phyloP scores from a whole-genome alignment of 2,329 filamentous ascomycete species.

The Ophiostoma angusticollis region DNA sequence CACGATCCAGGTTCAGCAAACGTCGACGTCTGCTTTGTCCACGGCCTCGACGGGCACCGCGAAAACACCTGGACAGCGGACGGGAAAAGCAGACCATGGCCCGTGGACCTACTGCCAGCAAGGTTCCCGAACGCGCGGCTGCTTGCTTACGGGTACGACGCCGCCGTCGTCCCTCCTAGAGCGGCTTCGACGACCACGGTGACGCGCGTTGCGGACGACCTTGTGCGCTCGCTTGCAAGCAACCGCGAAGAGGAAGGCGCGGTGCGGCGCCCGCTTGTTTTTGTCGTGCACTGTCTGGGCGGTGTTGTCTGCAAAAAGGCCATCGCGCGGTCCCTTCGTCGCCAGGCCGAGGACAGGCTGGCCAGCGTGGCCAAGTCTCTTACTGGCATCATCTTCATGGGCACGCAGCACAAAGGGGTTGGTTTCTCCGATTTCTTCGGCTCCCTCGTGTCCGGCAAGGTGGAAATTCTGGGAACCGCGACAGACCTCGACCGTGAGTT shows the following conservation, averaged over 20 bases:
- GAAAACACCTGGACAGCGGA: conserved; percentile 14
- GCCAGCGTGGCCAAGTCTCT: not conserved
- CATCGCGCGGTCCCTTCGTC: not conserved
- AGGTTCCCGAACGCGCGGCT: conserved; percentile 15
- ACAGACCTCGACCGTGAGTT: conserved; percentile 1
- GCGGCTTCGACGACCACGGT: not conserved
- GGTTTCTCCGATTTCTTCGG: not conserved
- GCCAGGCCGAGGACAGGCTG: not conserved
- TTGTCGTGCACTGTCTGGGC: conserved; percentile 13
- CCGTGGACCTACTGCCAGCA: conserved; percentile 17
- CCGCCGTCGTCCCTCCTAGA: conserved; percentile 8
- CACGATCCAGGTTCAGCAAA: not conserved
- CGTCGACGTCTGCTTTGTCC: conserved; percentile 17
- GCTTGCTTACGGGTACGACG: conserved; percentile 17
- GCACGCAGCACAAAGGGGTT: conserved; percentile 5
- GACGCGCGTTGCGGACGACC: not conserved
- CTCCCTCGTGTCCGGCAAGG: not conserved
- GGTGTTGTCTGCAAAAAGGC: conserved; percentile 12
- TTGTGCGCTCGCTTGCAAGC: not conserved
- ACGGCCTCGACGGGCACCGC: conserved; percentile 17
- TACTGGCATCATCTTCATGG: conserved; percentile 4
- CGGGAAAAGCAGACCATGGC: conserved; percentile 4
- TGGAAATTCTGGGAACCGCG: not conserved
- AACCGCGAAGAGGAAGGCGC: not conserved
- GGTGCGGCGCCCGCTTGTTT: conserved; percentile 9